Base-by-base conservation (phyloP, 2,329 filamentous ascomycete species). In the Penicillium sp. region DNA sequence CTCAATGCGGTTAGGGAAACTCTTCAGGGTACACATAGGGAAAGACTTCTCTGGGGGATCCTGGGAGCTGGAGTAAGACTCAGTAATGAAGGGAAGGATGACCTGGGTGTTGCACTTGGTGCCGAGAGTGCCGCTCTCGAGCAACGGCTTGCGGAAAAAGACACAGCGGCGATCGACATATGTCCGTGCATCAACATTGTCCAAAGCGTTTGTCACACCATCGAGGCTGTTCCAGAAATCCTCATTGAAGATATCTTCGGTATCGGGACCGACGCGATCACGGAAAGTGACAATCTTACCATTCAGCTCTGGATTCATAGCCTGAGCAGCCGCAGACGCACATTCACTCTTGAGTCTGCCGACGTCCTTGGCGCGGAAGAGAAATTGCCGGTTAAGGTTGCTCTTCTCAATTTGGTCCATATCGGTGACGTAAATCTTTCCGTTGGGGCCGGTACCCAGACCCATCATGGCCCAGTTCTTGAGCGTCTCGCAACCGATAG, bases 391-490 rank as follows among this genome's bases (percentile, higher is more conserved):
- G 79, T 99, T 99, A 48, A 99, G 80, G 71, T 99, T 99, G 79
- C 93, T 97, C 84, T 93, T 96, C 78, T 99, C 94, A 65, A 99
- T 99, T 51, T 92, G 92, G 70, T 99, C 94, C 86, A 96, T 97
- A 71, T 99, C 94, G 13, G 95, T 97, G 46, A 99, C 89, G 55
- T 80, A 90, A 67, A 99, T 95, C 74, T 89, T 88, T 66, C 94
- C 94, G 45, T 91, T 84, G 3, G 91, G 90, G 4, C 94, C 94
- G 42, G 89, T 90, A 41, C 88, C 93, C 29, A 99, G 80, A 62
- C 94, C 94, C 72, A 97, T 96, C 92, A 99, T 95, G 34, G 95
- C 93, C 92, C 94, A 99, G 75, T 97, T 97, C 84, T 99, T 99
- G 63, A 99, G 79, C 89, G 97, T 99, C 71, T 99, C 94, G 69